Conservation (phyloP, 805 yeast species). For the Cyberlindnera japonica region DNA sequence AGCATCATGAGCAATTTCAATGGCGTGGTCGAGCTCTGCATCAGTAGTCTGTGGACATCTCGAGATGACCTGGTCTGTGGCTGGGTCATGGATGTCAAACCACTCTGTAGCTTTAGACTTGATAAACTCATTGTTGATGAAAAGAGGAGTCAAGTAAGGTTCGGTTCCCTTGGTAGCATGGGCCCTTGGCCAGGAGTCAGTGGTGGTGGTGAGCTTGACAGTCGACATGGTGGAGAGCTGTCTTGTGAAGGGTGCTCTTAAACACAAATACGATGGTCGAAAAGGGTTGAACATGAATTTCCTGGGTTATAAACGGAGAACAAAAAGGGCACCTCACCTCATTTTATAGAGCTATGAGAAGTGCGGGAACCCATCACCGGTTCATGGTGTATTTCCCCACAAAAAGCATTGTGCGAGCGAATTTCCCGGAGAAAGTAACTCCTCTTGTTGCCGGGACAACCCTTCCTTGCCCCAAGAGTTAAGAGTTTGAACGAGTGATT, state of each 20-base stretch:
- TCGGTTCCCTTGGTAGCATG: constrained; percentile 35
- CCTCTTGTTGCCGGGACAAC: not conserved
- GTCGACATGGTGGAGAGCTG: not conserved
- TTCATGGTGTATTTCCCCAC: not conserved
- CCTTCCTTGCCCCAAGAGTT: too few species aligned
- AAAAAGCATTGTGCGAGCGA: not conserved
- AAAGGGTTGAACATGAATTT: too few species aligned
- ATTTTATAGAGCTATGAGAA: not conserved
- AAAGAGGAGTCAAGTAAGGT: constrained; percentile 49
- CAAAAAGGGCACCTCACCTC: not conserved
- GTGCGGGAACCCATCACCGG: not conserved
- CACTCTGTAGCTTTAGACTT: constrained; percentile 46
- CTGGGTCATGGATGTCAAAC: constrained; percentile 73
- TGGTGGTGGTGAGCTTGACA: constrained; percentile 32
- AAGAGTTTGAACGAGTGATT: too few species aligned
- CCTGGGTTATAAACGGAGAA: too few species aligned
- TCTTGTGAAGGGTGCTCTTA: not conserved
- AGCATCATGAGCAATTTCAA: constrained; percentile 52
- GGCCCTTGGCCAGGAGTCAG: constrained; percentile 37
- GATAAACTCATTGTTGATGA: constrained; percentile 42
- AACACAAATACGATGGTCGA: too few species aligned
- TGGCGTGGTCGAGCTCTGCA: constrained; percentile 59
- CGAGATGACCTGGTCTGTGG: constrained; percentile 60
- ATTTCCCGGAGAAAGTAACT: not conserved
- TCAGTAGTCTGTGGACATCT: constrained; percentile 68